Evolutionary conservation across 257 asterid genomes (phyloP), one percentile per base, ranked within the genome.

Genomic region (Solanum lycopersicoides): DNA sequence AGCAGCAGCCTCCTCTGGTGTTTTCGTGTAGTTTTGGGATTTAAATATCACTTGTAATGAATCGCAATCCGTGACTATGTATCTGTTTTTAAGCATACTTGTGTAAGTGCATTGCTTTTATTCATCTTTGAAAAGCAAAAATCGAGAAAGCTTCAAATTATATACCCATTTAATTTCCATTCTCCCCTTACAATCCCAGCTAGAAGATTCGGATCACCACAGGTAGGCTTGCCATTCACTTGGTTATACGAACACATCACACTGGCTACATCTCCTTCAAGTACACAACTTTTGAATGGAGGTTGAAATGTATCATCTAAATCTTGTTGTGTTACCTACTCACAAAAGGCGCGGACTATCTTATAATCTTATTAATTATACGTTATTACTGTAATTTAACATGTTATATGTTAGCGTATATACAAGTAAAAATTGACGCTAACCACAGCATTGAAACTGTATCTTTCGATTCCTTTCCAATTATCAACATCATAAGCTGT

Each of bases 261-360:
- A 84, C 99, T 97, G 1, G 99, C 99, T 3, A 96, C 99, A 87
- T 96, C 94, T 16, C 99, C 99, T 68, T 97, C 99, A 42, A 93
- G 34, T 82, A 97, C 96, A 86, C 99, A 97, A 90, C 96, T 94
- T 94, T 93, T 93, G 92, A 97, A 97, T 7, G 99, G 99, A 0
- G 99, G 98, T 84, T 97, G 97, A 84, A 93, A 97, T n/a, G 99
- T 97, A 82, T 97, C 99, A 66, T 94, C 98, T 97, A 97, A 13
- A 83, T 97, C 99, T 88, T 97, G 99, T 66, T 94, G 90, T 9
- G 98, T 94, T 20, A 97, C 99, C 99, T 97, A 69, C 25, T 80
- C 20, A 50, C 53, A 66, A 84, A 23, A 53, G 5, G 60, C n/a
- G 8, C 83, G 28, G 28, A 9, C 80, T 45, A 35, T 35, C 45